Conservation (phyloP, 106 monocot species). For the Dactylorhiza incarnata region DNA sequence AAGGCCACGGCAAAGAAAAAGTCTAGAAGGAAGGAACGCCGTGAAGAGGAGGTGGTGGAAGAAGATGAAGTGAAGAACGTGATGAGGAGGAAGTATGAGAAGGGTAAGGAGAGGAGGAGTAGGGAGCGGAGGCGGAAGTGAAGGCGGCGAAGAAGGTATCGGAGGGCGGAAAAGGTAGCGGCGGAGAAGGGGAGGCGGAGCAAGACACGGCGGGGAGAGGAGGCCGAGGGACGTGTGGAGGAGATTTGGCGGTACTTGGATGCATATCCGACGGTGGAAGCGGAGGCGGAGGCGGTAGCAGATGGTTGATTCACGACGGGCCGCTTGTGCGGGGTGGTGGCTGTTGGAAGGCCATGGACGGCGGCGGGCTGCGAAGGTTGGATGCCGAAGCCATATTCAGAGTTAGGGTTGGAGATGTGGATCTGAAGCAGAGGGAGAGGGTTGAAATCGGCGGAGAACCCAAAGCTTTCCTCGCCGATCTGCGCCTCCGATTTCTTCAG, state of each 20-base stretch:
- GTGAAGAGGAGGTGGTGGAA: constrained; percentile 8
- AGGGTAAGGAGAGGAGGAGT: constrained; percentile 41
- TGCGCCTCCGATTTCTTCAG: constrained; percentile 31
- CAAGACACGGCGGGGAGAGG: neutral
- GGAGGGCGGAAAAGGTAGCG: constrained; percentile 7
- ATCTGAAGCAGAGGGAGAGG: constrained; percentile 16
- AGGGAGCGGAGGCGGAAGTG: constrained; percentile 46
- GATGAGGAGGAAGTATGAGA: constrained; percentile 28
- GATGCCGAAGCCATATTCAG: neutral
- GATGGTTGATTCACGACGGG: constrained; percentile 11
- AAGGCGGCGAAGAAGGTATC: constrained; percentile 36
- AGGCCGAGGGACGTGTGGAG: neutral
- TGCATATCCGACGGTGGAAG: neutral
- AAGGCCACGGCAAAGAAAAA: constrained; percentile 40
- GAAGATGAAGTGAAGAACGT: constrained; percentile 18
- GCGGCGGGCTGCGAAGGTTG: constrained; percentile 3
- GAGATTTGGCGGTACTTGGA: constrained; percentile 4
- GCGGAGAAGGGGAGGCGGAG: constrained; percentile 1
- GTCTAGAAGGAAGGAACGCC: constrained; percentile 35
- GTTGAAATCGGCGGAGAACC: constrained; percentile 29
- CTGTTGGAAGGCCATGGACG: constrained; percentile 8
- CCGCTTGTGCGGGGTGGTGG: constrained; percentile 24
- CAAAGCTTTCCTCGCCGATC: constrained; percentile 29
- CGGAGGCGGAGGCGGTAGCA: neutral
- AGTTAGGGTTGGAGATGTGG: constrained; percentile 20